phyloP scores from a whole-genome alignment of 2,329 filamentous ascomycete genomes.

The Tolypocladium cylindrosporum region DNA sequence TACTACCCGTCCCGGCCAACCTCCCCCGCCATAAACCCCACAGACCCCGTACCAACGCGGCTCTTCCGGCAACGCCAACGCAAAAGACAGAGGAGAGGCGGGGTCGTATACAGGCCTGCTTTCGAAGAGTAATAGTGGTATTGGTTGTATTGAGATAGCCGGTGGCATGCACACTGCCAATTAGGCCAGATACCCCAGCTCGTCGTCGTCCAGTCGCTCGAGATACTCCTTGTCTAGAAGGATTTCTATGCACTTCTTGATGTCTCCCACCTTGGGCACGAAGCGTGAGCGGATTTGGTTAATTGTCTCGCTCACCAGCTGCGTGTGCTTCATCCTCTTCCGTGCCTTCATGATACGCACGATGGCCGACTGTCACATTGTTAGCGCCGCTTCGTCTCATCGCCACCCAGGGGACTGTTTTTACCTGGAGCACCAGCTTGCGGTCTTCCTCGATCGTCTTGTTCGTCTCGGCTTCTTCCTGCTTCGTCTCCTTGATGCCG shows the following conservation, averaged over 20 bases:
- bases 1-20: not conserved
- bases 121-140: not conserved
- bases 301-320: slow-evolving; percentile 91
- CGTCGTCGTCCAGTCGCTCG: slow-evolving; percentile 87
- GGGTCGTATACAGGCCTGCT: not conserved
- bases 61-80: slow-evolving; percentile 2
- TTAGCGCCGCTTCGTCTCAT: slow-evolving; percentile 11
- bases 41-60: not conserved
- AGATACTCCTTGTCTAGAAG: slow-evolving; percentile 98
- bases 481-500: slow-evolving; percentile 92
- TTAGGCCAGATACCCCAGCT: slow-evolving; percentile 89
- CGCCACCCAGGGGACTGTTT: slow-evolving; percentile 15
- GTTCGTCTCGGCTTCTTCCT: slow-evolving; percentile 93
- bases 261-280: slow-evolving; percentile 84
- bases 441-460: slow-evolving; percentile 99
- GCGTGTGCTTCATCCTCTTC: slow-evolving; percentile 96
- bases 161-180: not conserved
- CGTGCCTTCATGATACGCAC: slow-evolving; percentile 99
- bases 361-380: slow-evolving; percentile 68
- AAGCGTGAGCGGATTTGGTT: slow-evolving; percentile 90
- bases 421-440: slow-evolving; percentile 91
- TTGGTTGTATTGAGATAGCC: not conserved
- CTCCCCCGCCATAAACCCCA: not conserved
- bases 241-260: slow-evolving; percentile 99
- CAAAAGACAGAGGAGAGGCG: not conserved